A percentile compares a stretch with the other conserved stretches of the same genome.
Conservation (phyloP, 441 rosid genomes). For the Gossypium lobatum region DNA sequence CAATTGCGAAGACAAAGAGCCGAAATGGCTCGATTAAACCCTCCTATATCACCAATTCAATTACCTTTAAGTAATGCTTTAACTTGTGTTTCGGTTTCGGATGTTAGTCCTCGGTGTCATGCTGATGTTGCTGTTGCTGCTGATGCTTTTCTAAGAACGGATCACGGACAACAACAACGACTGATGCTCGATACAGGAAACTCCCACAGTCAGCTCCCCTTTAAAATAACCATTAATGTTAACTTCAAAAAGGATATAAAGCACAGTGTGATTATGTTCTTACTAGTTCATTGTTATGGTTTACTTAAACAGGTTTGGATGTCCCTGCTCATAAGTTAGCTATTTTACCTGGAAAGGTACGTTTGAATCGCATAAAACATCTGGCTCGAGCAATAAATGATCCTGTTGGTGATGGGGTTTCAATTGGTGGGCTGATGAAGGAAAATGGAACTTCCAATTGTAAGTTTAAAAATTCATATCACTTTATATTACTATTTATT, state of each 20-base stretch:
- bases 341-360: slow-evolving; percentile 43
- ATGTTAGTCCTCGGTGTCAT: slow-evolving; percentile 13
- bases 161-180: slow-evolving; percentile 20
- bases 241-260: background rate
- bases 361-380: slow-evolving; percentile 68
- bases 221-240: background rate
- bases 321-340: slow-evolving; percentile 46
- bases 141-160: slow-evolving; percentile 13
- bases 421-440: slow-evolving; percentile 24
- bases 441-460: slow-evolving; percentile 36
- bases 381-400: slow-evolving; percentile 57
- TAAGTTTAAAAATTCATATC: slow-evolving; percentile 26
- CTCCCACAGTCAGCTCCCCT: slow-evolving; percentile 28
- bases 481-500: background rate
- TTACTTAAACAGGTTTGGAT: slow-evolving; percentile 42
- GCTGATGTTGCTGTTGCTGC: slow-evolving; percentile 10
- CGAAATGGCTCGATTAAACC: slow-evolving; percentile 32
- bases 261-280: background rate
- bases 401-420: slow-evolving; percentile 19
- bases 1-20: slow-evolving; percentile 69
- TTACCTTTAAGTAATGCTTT: background rate
- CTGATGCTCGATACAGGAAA: slow-evolving; percentile 19
- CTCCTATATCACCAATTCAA: slow-evolving; percentile 40
- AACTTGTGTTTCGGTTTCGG: slow-evolving; percentile 29
- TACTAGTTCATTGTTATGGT: slow-evolving; percentile 1